Base-by-base conservation (phyloP, 2,329 filamentous ascomycete genomes). In the Cryoendolithus antarcticus region DNA sequence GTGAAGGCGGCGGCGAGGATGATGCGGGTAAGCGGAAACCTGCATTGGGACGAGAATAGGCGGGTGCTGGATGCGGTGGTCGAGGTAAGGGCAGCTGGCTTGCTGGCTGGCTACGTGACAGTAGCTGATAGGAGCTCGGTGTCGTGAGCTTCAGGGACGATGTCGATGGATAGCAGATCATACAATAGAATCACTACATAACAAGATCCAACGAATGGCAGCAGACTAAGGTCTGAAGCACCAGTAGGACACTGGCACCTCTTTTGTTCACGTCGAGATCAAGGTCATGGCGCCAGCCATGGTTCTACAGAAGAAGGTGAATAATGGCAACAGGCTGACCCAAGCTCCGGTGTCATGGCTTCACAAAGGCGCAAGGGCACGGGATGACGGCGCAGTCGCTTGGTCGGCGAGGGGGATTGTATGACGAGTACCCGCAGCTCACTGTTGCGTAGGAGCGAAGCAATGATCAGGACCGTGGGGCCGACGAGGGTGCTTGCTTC, bases 1-100 rank as follows among this genome's bases (percentile, higher is more conserved):
- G 43, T 48, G 46, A 37, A 45, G 45, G 5, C 15, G 15, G 15
- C 15, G 51, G 46, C 39, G 43, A 48, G 46, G 36, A 45, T 46
- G 51, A 39, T 52, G 47, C 43, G 43, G 43, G 35, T 46, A 46
- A 9, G 35, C 57, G 56, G 57, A 47, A 45, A 51, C 46, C 46
- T 59, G 57, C 57, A 59, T 58, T 47, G 44, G 44, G 45, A 56
- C 52, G 50, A 54, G 47, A 40, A 40, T 40, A 34, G 34, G 29
- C 38, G 34, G 30, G 30, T n/a, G 6, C 12, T 32, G 30, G 30
- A 32, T 32, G 30, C 30, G 30, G 30, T 32, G 12, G 10, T n/a
- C 10, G 10, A 32, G 30, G 30, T 32, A 12, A n/a, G 30, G 15
- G 15, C 15, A 19, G 15, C 15, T 19, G 15, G 15, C 15, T 19